Conservation (phyloP, 163 green algal genomes). For the Volvox carteri region DNA sequence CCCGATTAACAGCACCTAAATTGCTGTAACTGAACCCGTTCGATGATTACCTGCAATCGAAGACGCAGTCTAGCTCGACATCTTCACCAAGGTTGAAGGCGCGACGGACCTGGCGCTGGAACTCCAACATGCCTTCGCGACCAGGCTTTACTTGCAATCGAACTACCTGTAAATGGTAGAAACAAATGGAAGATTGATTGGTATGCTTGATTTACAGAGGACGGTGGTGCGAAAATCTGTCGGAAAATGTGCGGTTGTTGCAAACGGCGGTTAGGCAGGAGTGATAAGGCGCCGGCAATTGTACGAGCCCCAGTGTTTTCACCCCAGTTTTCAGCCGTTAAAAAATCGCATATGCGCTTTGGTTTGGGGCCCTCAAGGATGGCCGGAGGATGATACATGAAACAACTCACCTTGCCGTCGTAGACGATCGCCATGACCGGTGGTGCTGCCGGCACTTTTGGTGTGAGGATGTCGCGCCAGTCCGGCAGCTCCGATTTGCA, state of each 20-base stretch:
- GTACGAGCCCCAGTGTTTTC: no score
- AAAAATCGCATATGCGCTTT: no score
- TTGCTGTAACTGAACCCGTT: no score
- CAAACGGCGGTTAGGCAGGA: no score
- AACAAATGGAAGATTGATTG: not conserved
- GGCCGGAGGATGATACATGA: not conserved
- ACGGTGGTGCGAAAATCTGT: no score
- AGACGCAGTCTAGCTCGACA: slow-evolving; percentile 56
- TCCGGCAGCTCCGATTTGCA: slow-evolving; percentile 45
- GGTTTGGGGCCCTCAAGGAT: no score
- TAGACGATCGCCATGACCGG: slow-evolving; percentile 53
- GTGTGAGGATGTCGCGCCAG: slow-evolving; percentile 33
- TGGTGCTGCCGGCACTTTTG: slow-evolving; percentile 44
- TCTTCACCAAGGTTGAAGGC: slow-evolving; percentile 45
- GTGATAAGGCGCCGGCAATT: no score
- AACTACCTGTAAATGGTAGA: slow-evolving; percentile 11
- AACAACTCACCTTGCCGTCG: slow-evolving; percentile 35
- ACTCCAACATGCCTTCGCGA: slow-evolving; percentile 40
- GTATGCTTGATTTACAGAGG: no score
- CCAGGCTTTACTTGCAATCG: slow-evolving; percentile 52
- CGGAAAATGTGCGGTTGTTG: no score
- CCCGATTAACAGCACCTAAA: no score
- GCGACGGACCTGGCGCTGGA: slow-evolving; percentile 32
- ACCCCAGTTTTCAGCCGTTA: no score
- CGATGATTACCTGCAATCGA: slow-evolving; percentile 42